Base-by-base conservation (phyloP, 306 rosid species). In the Lupinus albus region DNA sequence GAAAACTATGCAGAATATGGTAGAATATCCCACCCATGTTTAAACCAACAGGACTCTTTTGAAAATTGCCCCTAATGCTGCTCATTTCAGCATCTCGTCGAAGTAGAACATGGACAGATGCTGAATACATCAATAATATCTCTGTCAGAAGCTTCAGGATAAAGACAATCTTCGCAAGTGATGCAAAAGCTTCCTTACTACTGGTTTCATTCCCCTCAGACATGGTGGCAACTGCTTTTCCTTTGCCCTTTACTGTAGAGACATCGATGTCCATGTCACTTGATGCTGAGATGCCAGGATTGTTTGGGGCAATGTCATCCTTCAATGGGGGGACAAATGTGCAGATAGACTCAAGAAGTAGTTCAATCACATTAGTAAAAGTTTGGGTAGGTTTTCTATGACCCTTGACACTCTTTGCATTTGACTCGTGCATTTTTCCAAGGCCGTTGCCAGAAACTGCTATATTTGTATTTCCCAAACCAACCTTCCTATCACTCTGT, bases 221-320 rank as follows among this genome's bases (percentile, higher is more conserved):
- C 10, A 59, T 2, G 1, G 82, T 55, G 5, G 95, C 99, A 72
- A 94, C 78, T 20, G 96, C 99, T 84, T 94, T 94, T 58, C 99
- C 99, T 68, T 94, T 94, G 70, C 96, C 99, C 79, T 88, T 94
- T n/a, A 61, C 77, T 4, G 89, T 61, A 67, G 95, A 84, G 54
- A 82, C 86, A 81, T 94, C 99, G 80, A 91, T 82, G 66, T 94
- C 99, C 99, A 94, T 94, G 71, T 88, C 95, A 75, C 85, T 80
- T 25, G 96, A 79, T 41, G 87, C 35, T 11, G 81, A 80, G 33
- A 84, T 74, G 51, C 67, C 76, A 63, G 72, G 73, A 21, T 65
- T 75, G 70, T 79, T 89, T 45, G 60, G 15, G 33, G 80, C 73
- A 72, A 50, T 59, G 44, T 88, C 88, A 78, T 85, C 89, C 81